Evolutionary conservation across 495 filamentous ascomycete genomes (phyloP).

Genomic region (Hypoxylon fragiforme): DNA sequence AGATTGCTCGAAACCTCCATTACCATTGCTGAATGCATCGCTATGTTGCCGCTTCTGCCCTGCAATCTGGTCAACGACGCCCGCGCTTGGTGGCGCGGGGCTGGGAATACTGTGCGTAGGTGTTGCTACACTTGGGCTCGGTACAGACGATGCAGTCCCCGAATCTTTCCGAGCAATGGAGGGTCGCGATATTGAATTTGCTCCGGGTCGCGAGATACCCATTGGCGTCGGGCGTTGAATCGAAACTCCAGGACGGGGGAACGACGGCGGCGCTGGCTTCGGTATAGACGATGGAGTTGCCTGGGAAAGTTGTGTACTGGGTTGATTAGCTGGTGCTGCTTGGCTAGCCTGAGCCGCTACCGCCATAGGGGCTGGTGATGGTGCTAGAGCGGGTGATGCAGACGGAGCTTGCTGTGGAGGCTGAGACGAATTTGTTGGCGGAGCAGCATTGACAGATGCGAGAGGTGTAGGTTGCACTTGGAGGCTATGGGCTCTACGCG

Average conservation of each 20-base stretch:
- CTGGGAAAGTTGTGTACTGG: slow-evolving; percentile 10
- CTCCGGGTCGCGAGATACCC: slow-evolving; percentile 32
- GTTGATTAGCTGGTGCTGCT: slow-evolving; percentile 1
- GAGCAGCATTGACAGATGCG: slow-evolving; percentile 4
- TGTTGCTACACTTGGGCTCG: slow-evolving; percentile 1
- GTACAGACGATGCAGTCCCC: slow-evolving; percentile 4
- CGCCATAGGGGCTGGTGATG: slow-evolving; percentile 10
- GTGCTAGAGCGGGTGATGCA: slow-evolving; percentile 26
- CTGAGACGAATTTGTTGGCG: slow-evolving; percentile 11
- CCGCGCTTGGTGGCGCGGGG: slow-evolving; percentile 38
- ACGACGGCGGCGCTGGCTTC: slow-evolving; percentile 19
- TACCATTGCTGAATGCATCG: slow-evolving; percentile 10
- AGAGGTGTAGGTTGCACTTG: slow-evolving; percentile 16
- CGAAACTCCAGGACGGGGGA: slow-evolving; percentile 27
- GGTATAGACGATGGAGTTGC: not conserved
- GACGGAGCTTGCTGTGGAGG: slow-evolving; percentile 27
- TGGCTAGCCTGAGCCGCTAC: slow-evolving; percentile 9
- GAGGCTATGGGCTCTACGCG: slow-evolving; percentile 28
- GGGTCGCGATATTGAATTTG: slow-evolving; percentile 30
- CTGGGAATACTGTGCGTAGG: slow-evolving; percentile 34
- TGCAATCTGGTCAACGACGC: slow-evolving; percentile 37
- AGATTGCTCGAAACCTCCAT: not conserved
- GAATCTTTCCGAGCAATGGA: slow-evolving; percentile 27
- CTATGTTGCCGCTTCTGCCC: slow-evolving; percentile 33
- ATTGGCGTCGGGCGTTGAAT: slow-evolving; percentile 38